A percentile compares a stretch with the other conserved stretches of the same genome.
phyloP scores from a whole-genome alignment of 305 asterid species.

The Vinca major region DNA sequence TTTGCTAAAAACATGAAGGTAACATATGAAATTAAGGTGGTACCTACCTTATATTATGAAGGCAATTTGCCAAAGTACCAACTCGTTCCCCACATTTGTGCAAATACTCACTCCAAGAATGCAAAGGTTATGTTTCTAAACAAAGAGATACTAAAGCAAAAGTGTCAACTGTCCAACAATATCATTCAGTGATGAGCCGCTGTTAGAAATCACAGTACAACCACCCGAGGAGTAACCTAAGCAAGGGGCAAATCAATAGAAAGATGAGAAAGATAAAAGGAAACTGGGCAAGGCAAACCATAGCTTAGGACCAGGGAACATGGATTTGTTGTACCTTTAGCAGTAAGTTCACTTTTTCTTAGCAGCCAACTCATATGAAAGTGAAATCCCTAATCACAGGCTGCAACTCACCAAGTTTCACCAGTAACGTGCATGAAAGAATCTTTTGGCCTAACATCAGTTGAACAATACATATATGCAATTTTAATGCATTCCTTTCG shows the following conservation, averaged over 20 bases:
- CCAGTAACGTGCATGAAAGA: too few relatives aligned
- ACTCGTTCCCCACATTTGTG: background rate
- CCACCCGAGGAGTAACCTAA: background rate
- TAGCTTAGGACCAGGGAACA: background rate
- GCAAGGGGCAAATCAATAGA: too few relatives aligned
- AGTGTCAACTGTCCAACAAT: background rate
- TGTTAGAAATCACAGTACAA: background rate
- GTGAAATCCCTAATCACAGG: background rate
- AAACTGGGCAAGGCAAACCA: too few relatives aligned
- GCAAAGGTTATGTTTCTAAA: background rate
- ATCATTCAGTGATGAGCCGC: background rate
- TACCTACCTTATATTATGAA: background rate
- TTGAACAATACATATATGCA: background rate
- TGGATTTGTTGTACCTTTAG: background rate
- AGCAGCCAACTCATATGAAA: background rate
- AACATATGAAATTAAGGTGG: background rate
- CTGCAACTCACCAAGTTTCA: background rate
- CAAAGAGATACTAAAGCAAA: background rate
- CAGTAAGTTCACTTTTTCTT: background rate
- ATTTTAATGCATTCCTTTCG: background rate
- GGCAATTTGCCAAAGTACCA: background rate
- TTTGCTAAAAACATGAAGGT: background rate
- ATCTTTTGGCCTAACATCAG: background rate
- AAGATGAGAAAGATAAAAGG: background rate
- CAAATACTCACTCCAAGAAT: background rate